Evolutionary conservation across 768 basidiomycete species (phyloP), one percentile per base, ranked within the genome.

Genomic region (Termitomyces sp.): DNA sequence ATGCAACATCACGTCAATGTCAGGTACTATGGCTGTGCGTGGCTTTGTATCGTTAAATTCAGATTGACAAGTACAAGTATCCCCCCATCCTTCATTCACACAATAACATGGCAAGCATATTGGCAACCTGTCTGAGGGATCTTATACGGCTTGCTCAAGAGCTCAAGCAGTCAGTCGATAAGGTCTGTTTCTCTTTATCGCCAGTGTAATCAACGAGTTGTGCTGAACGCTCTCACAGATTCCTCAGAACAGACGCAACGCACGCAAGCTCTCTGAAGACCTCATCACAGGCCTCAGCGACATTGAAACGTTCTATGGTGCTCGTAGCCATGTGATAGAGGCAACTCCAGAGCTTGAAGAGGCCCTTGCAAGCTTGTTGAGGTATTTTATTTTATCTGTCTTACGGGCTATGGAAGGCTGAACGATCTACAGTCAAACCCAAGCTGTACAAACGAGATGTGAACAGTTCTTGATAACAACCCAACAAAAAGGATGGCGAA

Each of bases 261-360:
- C 51, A 2, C 50, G 43, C 37, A 59, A 57, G 11, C 47, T 59
- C 2, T 52, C 55, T 14, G 51, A 53, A 32, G 55, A 59, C 14
- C 41, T 59, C 5, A 38, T 59, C 6, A 28, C 40, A 44, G 55
- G 55, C 26, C 41, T 59, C 35, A 12, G 21, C 7, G 55, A 59
- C 15, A 50, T 59, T 21, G 55, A 47, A n/a, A 57, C 34, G 10
- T 59, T 59, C 22, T 57, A 59, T 24, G 46, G 51, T n/a, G 46
- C 34, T 21, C 58, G 58, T 41, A 40, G 45, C 30, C 40, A 30
- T 45, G 28, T 50, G 22, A 46, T 59, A 19, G 55, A 53, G 5
- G 43, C 37, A 30, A 48, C 38, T 28, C 40, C 55, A 1, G 58
- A 59, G 24, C 51, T 59, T 28, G 48, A 45, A 45, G 50, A 45